Percentiles rank a stretch among this genome's conserved stretches.
These are phyloP conservation scores for Capsicum rhomboideum DNA, from an alignment of 257 asterid species.

Conservation along the genomic window DNA sequence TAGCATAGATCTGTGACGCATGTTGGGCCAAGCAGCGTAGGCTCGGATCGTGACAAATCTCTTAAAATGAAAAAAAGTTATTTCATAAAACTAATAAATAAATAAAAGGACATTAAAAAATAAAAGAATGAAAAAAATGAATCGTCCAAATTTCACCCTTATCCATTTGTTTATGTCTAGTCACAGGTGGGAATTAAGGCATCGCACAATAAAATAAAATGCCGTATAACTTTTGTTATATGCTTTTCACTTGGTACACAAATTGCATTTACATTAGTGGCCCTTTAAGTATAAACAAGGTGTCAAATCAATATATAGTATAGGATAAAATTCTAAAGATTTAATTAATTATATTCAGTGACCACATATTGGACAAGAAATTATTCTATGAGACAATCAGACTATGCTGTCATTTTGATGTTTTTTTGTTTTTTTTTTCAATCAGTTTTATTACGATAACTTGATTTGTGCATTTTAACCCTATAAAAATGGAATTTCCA, in stretches of 20 bases:
- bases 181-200: conserved; percentile 16
- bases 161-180: conserved; percentile 29
- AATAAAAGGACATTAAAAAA: not conserved
- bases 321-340: not conserved
- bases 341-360: not conserved
- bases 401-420: too few species aligned
- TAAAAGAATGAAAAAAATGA: not conserved
- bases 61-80: not conserved
- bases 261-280: conserved; percentile 23
- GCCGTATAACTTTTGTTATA: conserved; percentile 13
- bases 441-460: too few species aligned
- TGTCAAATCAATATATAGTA: not conserved
- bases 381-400: not conserved
- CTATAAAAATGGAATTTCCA: too few species aligned
- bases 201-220: conserved; percentile 25
- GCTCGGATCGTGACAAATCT: too few species aligned
- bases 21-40: too few species aligned
- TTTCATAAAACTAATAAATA: not conserved
- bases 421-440: too few species aligned
- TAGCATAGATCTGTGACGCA: too few species aligned
- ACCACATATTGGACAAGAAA: not conserved
- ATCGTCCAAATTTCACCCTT: conserved; percentile 4
- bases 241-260: conserved; percentile 41
- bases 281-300: conserved; percentile 10
- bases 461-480: too few species aligned